Evolutionary conservation across 2,329 filamentous ascomycete species (phyloP), one percentile per base, ranked within the genome.

Genomic region (Colletotrichum filicis): DNA sequence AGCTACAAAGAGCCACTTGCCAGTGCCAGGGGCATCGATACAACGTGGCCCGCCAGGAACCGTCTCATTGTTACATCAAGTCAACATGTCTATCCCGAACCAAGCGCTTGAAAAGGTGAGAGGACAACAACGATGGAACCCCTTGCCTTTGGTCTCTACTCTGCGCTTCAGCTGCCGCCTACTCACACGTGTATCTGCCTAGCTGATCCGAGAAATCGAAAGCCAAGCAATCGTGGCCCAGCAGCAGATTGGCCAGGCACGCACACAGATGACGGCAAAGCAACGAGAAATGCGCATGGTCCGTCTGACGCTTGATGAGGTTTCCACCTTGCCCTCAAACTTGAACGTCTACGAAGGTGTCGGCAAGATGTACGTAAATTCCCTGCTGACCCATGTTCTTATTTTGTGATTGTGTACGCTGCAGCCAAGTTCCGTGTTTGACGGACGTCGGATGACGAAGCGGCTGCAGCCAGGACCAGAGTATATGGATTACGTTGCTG

Each of bases 131-230:
- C 37, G 2, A 8, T 12, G 35, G 52, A 5, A 22, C 16, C 19
- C 28, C 22, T 8, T 30, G 22, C 12, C 24, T 26, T 53, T 6
- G 7, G 16, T 16, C n/a, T 26, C 6, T 53, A 42, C 16, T n/a
- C 16, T 22, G 19, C 19, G 53, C 66, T 32, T 62, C 30, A 35
- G 32, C 55, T 9, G 66, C 58, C 30, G 69, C 77, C 42, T 24
- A 75, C 66, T 68, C 24, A 19, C 26, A 49, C 8, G 19, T 57
- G 19, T 37, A 42, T 37, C 4, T 7, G 11, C 22, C 67, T 76
- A 98, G 96, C 88, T 98, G 75, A 91, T 98, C 78, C 93, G 94
- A 83, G 97, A 98, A 85, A 98, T 98, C 79, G 95, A 98, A 85
- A 92, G 92, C 76, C 97, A 97, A 82, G 95, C 95, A 16, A 86